A percentile compares a stretch with the other conserved stretches of the same genome.
Conservation (phyloP, 2,329 filamentous ascomycete genomes). For the Aspergillus nomiae region DNA sequence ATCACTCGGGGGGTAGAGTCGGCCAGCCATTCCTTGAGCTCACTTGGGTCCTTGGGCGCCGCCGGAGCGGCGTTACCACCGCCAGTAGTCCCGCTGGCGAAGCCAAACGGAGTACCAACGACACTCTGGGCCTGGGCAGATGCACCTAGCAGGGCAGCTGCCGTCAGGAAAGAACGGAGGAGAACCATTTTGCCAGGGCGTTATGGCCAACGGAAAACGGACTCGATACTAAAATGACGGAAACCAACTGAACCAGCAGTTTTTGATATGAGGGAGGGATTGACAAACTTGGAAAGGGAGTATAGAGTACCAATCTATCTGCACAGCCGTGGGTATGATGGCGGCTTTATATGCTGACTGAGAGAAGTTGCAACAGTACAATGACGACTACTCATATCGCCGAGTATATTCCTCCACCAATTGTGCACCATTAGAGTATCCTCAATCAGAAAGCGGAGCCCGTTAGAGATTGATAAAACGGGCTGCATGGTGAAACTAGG, state of each 20-base stretch:
- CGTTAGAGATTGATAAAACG: slow-evolving; percentile 3
- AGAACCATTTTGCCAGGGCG: slow-evolving; percentile 18
- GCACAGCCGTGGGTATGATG: background rate
- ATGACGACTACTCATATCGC: background rate
- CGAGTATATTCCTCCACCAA: background rate
- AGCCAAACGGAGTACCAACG: slow-evolving; percentile 43
- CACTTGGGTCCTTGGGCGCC: slow-evolving; percentile 53
- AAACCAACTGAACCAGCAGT: background rate
- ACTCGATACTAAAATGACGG: no score
- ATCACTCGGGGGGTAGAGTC: slow-evolving; percentile 60
- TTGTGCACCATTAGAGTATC: background rate
- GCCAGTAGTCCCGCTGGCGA: slow-evolving; percentile 58
- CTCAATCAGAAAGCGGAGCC: background rate
- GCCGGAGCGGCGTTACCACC: slow-evolving; percentile 57
- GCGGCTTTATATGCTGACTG: background rate
- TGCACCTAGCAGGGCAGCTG: slow-evolving; percentile 22
- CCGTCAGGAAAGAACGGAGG: slow-evolving; percentile 20
- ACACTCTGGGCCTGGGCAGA: slow-evolving; percentile 25
- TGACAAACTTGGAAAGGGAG: background rate
- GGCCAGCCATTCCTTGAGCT: slow-evolving; percentile 60
- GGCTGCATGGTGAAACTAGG: background rate
- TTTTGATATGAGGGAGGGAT: background rate
- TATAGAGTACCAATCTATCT: no score
- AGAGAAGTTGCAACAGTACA: background rate
- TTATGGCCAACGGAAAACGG: background rate